Conservation (phyloP, 352 stramenopile species). For the Pythium aquatile region DNA sequence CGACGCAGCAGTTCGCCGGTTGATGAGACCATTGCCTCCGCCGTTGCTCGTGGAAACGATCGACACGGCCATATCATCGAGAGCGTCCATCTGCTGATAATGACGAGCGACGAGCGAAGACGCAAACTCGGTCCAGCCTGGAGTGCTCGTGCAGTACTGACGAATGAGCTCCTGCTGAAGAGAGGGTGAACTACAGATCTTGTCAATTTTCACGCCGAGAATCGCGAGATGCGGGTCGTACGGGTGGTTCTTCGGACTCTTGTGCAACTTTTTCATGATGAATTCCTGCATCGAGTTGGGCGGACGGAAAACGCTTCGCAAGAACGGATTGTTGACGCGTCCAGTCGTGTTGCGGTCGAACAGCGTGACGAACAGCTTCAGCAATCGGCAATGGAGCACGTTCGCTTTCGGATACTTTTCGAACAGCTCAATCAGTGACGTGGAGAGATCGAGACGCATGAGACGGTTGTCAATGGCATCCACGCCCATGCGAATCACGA, state of each 20-base stretch:
- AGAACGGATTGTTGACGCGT: slow-evolving; percentile 71
- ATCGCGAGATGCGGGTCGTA: slow-evolving; percentile 77
- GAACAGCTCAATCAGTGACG: slow-evolving; percentile 67
- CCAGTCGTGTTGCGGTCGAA: slow-evolving; percentile 59
- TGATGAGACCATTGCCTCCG: not conserved
- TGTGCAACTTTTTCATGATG: slow-evolving; percentile 62
- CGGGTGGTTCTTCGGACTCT: slow-evolving; percentile 43
- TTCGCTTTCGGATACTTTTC: slow-evolving; percentile 70
- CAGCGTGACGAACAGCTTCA: slow-evolving; percentile 69
- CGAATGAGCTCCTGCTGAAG: slow-evolving; percentile 77
- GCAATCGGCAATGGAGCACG: slow-evolving; percentile 67
- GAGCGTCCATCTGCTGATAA: slow-evolving; percentile 74
- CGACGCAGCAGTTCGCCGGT: not conserved
- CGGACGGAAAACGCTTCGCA: slow-evolving; percentile 69
- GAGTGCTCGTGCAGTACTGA: slow-evolving; percentile 64
- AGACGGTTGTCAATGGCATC: slow-evolving; percentile 56
- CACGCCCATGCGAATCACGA: slow-evolving; percentile 58
- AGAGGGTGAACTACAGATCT: slow-evolving; percentile 69
- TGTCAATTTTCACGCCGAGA: slow-evolving; percentile 77
- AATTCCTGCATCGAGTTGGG: slow-evolving; percentile 67
- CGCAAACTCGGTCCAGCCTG: slow-evolving; percentile 64
- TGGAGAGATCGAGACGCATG: slow-evolving; percentile 50
- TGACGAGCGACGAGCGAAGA: slow-evolving; percentile 68
- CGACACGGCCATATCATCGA: slow-evolving; percentile 36
- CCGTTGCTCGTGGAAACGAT: slow-evolving; percentile 7